A percentile compares a stretch with the other conserved stretches of the same genome.
Conservation (phyloP, 805 yeast genomes). For the Nakazawaea ishiwadae region DNA sequence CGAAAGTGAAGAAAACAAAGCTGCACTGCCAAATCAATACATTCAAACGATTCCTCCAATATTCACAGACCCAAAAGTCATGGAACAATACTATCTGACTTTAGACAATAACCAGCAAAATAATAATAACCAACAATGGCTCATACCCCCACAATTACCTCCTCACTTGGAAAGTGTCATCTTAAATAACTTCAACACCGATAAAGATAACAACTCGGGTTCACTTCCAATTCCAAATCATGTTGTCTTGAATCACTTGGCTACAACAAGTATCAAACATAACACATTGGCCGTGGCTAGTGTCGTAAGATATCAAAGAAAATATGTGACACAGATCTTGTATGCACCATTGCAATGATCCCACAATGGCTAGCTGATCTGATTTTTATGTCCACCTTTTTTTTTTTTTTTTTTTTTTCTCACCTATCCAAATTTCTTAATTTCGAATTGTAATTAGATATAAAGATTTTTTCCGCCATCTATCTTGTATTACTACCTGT, state of each 20-base stretch:
- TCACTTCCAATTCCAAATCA: slow-evolving; percentile 93
- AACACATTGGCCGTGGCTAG: slow-evolving; percentile 92
- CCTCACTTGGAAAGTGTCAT: slow-evolving; percentile 96
- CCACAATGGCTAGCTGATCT: neutral
- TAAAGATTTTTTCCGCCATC: neutral
- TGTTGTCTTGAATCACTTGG: slow-evolving; percentile 88
- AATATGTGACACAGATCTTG: slow-evolving; percentile 86
- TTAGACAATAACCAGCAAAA: slow-evolving; percentile 62
- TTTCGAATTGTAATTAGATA: no score
- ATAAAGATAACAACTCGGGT: slow-evolving; percentile 77
- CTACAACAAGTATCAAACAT: slow-evolving; percentile 93
- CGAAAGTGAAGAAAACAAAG: slow-evolving; percentile 41
- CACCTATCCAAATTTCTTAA: no score
- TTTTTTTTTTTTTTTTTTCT: neutral
- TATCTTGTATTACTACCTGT: no score
- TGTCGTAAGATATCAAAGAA: slow-evolving; percentile 81
- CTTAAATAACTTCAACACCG: slow-evolving; percentile 65
- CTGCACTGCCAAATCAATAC: slow-evolving; percentile 35
- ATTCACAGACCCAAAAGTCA: slow-evolving; percentile 78
- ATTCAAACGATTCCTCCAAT: slow-evolving; percentile 75
- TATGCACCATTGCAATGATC: slow-evolving; percentile 74
- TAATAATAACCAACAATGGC: slow-evolving; percentile 49
- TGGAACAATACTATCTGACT: slow-evolving; percentile 81
- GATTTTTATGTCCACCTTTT: neutral
- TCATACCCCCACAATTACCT: slow-evolving; percentile 94